Base-by-base conservation (phyloP, 2,329 filamentous ascomycete species). In the Trichoderma sp. region DNA sequence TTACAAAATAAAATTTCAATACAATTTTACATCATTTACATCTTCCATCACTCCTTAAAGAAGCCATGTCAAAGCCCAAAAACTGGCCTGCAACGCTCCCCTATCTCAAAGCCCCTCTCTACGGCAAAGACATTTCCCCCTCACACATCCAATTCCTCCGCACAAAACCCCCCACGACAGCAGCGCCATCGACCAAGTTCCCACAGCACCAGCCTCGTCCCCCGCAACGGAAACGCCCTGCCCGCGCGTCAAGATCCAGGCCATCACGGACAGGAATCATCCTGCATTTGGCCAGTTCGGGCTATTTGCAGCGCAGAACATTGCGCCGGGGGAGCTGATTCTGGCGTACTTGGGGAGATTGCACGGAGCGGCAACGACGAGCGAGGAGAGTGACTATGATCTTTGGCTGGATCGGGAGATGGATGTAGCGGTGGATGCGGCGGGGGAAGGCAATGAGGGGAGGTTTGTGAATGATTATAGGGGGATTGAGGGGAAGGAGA, bases 401-500 rank as follows among this genome's bases (percentile, higher is more conserved):
- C 84, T 93, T 31, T 91, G 90, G 86, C 84, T 93, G 24, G 90
- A 91, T 82, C 85, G 87, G 24, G 90, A 88, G 24, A 85, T 83
- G 0, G 88, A 87, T 18, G 83, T 91, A 1, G 91, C 91, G 3
- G 88, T 93, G 4, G 91, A 93, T 79, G 91, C 91, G 4, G 87
- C 85, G 18, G 81, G 80, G 50, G 83, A 83, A 71, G 91, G 91
- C 12, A 93, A 92, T 79, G 91, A 93, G 83, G 91, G 89, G 2
- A 85, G 91, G 11, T 93, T 92, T 78, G 87, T 92, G 63, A 93
- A 93, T 80, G 91, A 93, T 82, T 93, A 91, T 79, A 85, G 91
- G 7, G 91, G 91, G 4, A 86, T 93, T 2, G 29, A 4, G 29
- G 29, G 59, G 1, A 84, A 84, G 14, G 84, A 83, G 66, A 82